These are phyloP conservation scores for Trichophyton benhamiae DNA, from an alignment of 2,329 filamentous ascomycete genomes.

Conservation along the genomic window DNA sequence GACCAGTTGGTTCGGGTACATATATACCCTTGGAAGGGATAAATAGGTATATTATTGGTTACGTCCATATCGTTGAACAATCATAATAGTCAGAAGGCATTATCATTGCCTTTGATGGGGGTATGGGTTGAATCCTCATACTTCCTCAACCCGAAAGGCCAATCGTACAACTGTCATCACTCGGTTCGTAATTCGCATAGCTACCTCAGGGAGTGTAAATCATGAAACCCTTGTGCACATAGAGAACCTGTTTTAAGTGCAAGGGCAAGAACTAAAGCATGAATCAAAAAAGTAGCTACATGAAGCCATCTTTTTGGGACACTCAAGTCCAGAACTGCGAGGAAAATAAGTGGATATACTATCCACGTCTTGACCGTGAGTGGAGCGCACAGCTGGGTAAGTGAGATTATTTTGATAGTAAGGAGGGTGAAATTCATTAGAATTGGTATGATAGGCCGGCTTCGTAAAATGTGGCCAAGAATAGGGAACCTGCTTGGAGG, in stretches of 20 bases:
- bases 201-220: neutral
- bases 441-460: constrained; percentile 15
- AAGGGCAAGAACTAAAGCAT: constrained; percentile 35
- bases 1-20: no score
- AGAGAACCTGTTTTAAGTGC: constrained; percentile 23
- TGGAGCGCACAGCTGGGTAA: constrained; percentile 59
- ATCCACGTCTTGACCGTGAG: constrained; percentile 54
- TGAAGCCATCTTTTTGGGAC: constrained; percentile 27
- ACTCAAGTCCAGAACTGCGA: constrained; percentile 54
- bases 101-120: neutral
- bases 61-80: neutral
- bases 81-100: neutral
- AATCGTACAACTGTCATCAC: neutral
- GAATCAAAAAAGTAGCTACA: constrained; percentile 33
- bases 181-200: neutral
- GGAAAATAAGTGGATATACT: constrained; percentile 52
- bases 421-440: constrained; percentile 40
- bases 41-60: neutral
- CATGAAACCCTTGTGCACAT: neutral
- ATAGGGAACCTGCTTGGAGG: constrained; percentile 27
- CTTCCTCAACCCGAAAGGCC: neutral
- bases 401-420: constrained; percentile 51
- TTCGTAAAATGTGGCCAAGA: constrained; percentile 16
- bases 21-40: neutral
- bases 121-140: neutral